phyloP scores from a whole-genome alignment of 805 yeast genomes.

The Barnettozyma wickerhamii region DNA sequence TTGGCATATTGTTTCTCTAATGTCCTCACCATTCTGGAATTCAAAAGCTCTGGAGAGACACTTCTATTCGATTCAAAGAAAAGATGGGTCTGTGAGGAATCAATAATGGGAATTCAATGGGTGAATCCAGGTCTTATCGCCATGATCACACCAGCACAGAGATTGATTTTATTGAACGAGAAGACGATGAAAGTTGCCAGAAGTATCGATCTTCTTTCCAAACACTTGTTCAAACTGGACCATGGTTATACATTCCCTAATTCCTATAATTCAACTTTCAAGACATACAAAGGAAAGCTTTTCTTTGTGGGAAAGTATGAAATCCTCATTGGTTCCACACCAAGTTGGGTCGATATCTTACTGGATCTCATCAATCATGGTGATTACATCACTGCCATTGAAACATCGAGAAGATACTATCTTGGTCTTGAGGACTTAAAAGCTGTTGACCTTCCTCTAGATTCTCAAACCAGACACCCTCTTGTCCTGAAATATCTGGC shows the following conservation, averaged over 20 bases:
- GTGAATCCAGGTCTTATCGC: constrained; percentile 36
- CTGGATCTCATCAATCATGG: constrained; percentile 57
- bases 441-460: constrained; percentile 53
- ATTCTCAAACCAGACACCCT: constrained; percentile 37
- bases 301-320: constrained; percentile 51
- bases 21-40: constrained; percentile 49
- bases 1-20: constrained; percentile 72
- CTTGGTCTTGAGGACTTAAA: constrained; percentile 40
- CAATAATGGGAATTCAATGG: constrained; percentile 58
- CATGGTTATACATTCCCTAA: constrained; percentile 7
- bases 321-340: constrained; percentile 50
- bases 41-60: constrained; percentile 31
- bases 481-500: constrained; percentile 51
- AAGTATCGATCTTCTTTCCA: constrained; percentile 20
- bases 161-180: constrained; percentile 39
- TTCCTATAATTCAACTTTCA: constrained; percentile 26
- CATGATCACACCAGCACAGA: constrained; percentile 42
- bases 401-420: constrained; percentile 49
- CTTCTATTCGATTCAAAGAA: constrained; percentile 37
- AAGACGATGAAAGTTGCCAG: constrained; percentile 30
- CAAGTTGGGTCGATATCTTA: constrained; percentile 57
- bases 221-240: constrained; percentile 33
- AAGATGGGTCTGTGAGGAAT: constrained; percentile 42
- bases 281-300: constrained; percentile 40
- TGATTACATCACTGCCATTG: constrained; percentile 52